Evolutionary conservation across 2,329 filamentous ascomycete species (phyloP).

Genomic region (Venturia effusa): DNA sequence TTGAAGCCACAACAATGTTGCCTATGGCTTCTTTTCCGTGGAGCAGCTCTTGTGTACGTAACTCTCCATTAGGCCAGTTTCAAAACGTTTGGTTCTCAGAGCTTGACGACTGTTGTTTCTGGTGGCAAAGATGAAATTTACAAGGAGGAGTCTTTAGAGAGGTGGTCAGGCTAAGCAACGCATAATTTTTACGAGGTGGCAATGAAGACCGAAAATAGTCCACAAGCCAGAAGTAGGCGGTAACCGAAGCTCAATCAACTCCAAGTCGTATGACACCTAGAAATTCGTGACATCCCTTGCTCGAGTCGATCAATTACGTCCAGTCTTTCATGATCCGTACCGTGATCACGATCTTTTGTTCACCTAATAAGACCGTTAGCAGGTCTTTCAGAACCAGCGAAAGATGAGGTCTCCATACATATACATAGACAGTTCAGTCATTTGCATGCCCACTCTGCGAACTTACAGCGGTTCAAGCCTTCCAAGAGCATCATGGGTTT

Average conservation of each 20-base stretch:
- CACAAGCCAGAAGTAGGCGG: too few relatives aligned
- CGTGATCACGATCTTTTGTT: conserved; percentile 15
- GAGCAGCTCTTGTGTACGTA: too few relatives aligned
- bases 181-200: too few relatives aligned
- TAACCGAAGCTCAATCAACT: conserved; percentile 13
- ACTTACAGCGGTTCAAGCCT: conserved; percentile 27
- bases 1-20: too few relatives aligned
- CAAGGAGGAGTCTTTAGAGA: too few relatives aligned
- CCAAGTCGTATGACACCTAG: conserved; percentile 23
- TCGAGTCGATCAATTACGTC: conserved; percentile 10
- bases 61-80: too few relatives aligned
- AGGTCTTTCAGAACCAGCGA: background rate
- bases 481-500: conserved; percentile 25
- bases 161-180: too few relatives aligned
- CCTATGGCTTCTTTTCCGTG: too few relatives aligned
- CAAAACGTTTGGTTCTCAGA: too few relatives aligned
- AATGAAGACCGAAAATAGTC: too few relatives aligned
- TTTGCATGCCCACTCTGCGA: conserved; percentile 26
- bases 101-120: too few relatives aligned
- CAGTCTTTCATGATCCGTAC: conserved; percentile 20
- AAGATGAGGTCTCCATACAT: conserved; percentile 13
- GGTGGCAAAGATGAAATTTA: too few relatives aligned
- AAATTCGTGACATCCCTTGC: conserved; percentile 14
- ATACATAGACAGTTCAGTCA: conserved; percentile 21
- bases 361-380: background rate